Evolutionary conservation across 1,284 basidiomycete genomes (phyloP).

Genomic region (Apiotrichum akiyoshidainum): DNA sequence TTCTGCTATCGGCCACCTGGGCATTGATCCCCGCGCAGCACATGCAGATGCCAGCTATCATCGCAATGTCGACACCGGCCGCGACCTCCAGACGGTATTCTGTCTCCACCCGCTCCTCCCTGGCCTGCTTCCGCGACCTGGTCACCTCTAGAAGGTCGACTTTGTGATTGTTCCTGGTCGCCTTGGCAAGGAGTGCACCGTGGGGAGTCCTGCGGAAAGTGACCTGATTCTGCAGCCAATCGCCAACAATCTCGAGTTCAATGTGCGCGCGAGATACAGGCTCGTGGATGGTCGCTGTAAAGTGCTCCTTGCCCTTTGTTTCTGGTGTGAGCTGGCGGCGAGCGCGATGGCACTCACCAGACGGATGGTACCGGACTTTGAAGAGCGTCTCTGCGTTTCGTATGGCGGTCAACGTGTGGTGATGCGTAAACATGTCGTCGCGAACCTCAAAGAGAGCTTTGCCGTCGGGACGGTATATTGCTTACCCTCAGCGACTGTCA

Average conservation of each 20-base stretch:
- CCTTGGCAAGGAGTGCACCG: not conserved
- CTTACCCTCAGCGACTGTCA: not conserved
- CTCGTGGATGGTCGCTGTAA: not conserved
- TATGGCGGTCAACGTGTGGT: not conserved
- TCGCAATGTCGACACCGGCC: constrained; percentile 4
- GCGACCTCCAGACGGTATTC: constrained; percentile 4
- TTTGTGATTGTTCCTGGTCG: too few relatives aligned
- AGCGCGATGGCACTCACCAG: not conserved
- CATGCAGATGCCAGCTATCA: not conserved
- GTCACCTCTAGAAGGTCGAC: not conserved
- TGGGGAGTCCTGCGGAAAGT: not conserved
- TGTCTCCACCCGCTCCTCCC: not conserved
- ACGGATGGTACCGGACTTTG: not conserved
- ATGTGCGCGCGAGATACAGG: not conserved
- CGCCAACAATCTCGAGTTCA: not conserved
- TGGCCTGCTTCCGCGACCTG: not conserved
- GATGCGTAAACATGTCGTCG: not conserved
- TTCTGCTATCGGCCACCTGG: not conserved
- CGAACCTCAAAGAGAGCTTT: not conserved
- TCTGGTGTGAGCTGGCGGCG: not conserved
- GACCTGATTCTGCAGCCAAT: not conserved
- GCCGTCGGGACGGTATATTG: not conserved
- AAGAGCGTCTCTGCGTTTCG: not conserved
- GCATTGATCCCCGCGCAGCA: not conserved
- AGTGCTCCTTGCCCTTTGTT: not conserved